Conservation (phyloP, 2,329 filamentous ascomycete genomes). For the Colletotrichum filicis region DNA sequence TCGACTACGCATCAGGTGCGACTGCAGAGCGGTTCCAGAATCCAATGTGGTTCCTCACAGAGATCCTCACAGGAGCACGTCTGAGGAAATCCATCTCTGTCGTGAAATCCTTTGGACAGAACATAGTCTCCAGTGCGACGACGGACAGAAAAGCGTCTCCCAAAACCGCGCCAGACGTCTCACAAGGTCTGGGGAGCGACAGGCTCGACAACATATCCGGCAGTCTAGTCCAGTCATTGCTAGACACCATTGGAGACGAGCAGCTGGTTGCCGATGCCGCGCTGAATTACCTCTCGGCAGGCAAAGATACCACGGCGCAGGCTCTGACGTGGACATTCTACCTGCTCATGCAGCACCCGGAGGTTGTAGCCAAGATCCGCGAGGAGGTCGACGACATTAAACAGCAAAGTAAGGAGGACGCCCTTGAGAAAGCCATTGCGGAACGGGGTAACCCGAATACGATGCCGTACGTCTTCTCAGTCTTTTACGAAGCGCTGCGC, state of each 20-base stretch:
- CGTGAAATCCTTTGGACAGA: slow-evolving; percentile 65
- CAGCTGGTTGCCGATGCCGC: slow-evolving; percentile 72
- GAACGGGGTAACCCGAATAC: slow-evolving; percentile 46
- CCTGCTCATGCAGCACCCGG: slow-evolving; percentile 64
- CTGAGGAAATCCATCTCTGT: slow-evolving; percentile 60
- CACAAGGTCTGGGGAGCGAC: slow-evolving; percentile 31
- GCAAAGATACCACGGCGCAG: slow-evolving; percentile 73
- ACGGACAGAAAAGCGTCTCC: slow-evolving; percentile 45
- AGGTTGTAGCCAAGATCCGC: slow-evolving; percentile 52
- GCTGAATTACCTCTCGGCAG: slow-evolving; percentile 73
- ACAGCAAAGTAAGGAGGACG: slow-evolving; percentile 27
- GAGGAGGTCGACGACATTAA: slow-evolving; percentile 47
- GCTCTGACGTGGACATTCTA: slow-evolving; percentile 74
- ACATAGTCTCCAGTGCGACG: slow-evolving; percentile 66
- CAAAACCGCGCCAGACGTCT: neutral
- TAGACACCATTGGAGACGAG: slow-evolving; percentile 65
- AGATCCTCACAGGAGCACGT: slow-evolving; percentile 59
- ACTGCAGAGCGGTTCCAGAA: slow-evolving; percentile 74
- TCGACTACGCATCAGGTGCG: slow-evolving; percentile 70
- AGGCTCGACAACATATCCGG: slow-evolving; percentile 57
- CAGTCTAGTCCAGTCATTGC: slow-evolving; percentile 68
- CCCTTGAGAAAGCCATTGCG: slow-evolving; percentile 43
- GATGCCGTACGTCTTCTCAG: slow-evolving; percentile 68
- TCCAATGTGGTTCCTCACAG: slow-evolving; percentile 70
- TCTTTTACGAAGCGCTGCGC: slow-evolving; percentile 71